Evolutionary conservation across 495 filamentous ascomycete genomes (phyloP), one percentile per base, ranked within the genome.

Genomic region (Penicillium macrosclerotiorum): DNA sequence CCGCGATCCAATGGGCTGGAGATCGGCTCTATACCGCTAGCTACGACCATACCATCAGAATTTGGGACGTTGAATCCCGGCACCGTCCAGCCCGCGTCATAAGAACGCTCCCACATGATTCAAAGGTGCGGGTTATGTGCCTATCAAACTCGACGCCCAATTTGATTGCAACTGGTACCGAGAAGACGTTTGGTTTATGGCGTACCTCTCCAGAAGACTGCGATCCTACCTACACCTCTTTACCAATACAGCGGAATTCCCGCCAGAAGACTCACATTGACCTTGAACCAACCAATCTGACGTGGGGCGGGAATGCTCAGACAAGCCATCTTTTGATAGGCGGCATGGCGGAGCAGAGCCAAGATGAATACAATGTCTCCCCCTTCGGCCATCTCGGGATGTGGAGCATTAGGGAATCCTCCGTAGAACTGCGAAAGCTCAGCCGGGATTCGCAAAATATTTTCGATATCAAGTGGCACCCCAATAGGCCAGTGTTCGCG

Each of bases 381-480:
- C 49, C 68, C 51, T 60, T 70, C 51, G 90, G 90, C 1, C 84
- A 93, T 55, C 72, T 92, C 11, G 85, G 81, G 39, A 51, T 90
- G 0, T 96, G 86, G 86, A 74, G 83, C 46, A 73, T 83, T 0
- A 46, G 67, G 12, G 75, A 77, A 32, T 67, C 72, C 3, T 63
- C 66, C 7, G 49, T 77, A 31, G 57, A 72, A 51, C 58, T 60
- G 33, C 57, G 83, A 17, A 73, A 63, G 54, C 31, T 69, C 3
- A 38, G 56, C 5, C 75, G 74, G 0, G 78, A 76, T 5, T 80
- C 80, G 0, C 80, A 85, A 27, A 90, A 88, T 49, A 80, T 90
- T 0, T 93, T 93, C 55, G 88, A 93, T 48, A 74, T 87, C 9
- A 77, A 81, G 6, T 96, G 88, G 85, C 86, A 91, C 59, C 85